phyloP scores from a whole-genome alignment of 345 rosid species.

The Reutealis trisperma region DNA sequence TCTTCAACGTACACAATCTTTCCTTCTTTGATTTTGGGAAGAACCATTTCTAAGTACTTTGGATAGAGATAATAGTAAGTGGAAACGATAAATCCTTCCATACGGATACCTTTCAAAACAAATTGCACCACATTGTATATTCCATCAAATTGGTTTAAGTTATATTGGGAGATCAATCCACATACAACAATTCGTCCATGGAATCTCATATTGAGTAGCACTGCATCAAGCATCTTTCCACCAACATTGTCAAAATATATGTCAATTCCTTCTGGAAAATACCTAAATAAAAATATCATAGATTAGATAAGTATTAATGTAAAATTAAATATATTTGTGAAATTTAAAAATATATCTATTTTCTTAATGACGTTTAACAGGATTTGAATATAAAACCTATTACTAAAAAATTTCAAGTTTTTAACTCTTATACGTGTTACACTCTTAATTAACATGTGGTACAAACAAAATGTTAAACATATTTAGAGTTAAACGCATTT shows the following conservation, averaged over 20 bases:
- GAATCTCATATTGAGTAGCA: constrained; percentile 34
- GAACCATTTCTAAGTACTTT: background rate
- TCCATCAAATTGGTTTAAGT: constrained; percentile 30
- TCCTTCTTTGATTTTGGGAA: background rate
- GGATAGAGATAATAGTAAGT: background rate
- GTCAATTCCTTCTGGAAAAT: constrained; percentile 18
- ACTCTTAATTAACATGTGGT: too few species aligned
- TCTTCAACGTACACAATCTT: background rate
- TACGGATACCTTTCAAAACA: background rate
- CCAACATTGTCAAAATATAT: constrained; percentile 39
- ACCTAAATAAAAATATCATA: background rate
- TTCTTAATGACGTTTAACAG: too few species aligned
- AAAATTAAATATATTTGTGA: too few species aligned
- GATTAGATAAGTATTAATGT: background rate
- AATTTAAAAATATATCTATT: too few species aligned
- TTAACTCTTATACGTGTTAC: too few species aligned
- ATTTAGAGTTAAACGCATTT: too few species aligned
- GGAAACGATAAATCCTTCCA: background rate
- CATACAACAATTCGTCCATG: constrained; percentile 29
- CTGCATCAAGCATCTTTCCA: constrained; percentile 37
- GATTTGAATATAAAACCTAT: too few species aligned
- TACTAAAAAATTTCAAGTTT: too few species aligned
- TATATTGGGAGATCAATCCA: constrained; percentile 37
- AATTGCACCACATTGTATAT: background rate
- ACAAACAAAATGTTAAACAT: too few species aligned